Conservation (phyloP, 2,329 filamentous ascomycete species). For the Byssothecium circinans region DNA sequence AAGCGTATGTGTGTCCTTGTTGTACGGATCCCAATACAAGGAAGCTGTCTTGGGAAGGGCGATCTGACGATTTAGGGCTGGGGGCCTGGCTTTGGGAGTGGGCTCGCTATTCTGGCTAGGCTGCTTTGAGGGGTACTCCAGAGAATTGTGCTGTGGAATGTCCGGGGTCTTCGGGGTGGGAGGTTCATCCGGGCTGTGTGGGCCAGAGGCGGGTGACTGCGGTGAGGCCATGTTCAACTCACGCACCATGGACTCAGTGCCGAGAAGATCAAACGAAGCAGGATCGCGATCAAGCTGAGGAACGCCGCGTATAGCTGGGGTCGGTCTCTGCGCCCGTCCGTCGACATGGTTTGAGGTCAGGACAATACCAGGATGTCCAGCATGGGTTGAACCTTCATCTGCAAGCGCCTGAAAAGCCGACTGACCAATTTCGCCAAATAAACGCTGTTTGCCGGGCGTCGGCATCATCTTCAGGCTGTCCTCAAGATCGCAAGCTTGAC, state of each 20-base stretch:
- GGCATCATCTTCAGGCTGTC: conserved; percentile 35
- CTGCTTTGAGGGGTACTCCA: conserved; percentile 27
- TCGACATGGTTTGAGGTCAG: conserved; percentile 11
- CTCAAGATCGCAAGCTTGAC: conserved; percentile 16
- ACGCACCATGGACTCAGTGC: conserved; percentile 52
- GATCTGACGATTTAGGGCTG: conserved; percentile 47
- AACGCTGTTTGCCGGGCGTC: conserved; percentile 39
- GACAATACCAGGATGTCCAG: conserved; percentile 4
- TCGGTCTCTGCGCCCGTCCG: conserved; percentile 12
- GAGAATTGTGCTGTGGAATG: conserved; percentile 36
- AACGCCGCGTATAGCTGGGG: not conserved
- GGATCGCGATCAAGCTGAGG: conserved; percentile 27
- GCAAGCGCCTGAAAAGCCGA: conserved; percentile 52
- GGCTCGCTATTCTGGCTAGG: conserved; percentile 39
- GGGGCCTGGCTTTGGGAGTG: conserved; percentile 41
- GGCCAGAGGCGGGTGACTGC: conserved; percentile 42
- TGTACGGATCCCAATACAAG: conserved; percentile 48
- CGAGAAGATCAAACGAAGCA: conserved; percentile 48
- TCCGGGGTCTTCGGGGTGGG: conserved; percentile 43
- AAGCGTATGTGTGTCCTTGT: conserved; percentile 49
- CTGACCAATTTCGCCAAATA: conserved; percentile 64
- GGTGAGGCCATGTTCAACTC: conserved; percentile 54
- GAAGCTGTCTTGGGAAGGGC: conserved; percentile 48
- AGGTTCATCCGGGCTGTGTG: conserved; percentile 41
- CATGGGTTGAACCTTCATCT: conserved; percentile 17